Evolutionary conservation across 2,329 filamentous ascomycete species (phyloP).

Genomic region (Monosporascus sp.): DNA sequence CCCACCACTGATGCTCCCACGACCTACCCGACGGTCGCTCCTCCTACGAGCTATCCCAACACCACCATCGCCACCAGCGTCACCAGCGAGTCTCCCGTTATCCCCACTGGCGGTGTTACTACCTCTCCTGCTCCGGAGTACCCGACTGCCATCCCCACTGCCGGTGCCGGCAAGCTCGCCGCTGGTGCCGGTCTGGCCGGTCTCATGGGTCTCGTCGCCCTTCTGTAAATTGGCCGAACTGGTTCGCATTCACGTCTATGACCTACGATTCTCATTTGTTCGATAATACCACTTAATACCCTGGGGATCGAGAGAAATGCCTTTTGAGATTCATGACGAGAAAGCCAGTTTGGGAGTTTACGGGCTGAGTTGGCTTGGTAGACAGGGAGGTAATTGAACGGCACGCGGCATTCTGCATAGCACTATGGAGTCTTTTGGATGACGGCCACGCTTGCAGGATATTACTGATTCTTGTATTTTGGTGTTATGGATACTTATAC

Average conservation of each 20-base stretch:
- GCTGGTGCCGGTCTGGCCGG: slow-evolving; percentile 56
- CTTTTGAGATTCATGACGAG: slow-evolving; percentile 34
- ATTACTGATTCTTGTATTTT: slow-evolving; percentile 39
- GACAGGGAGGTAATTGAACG: slow-evolving; percentile 24
- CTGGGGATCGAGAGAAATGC: slow-evolving; percentile 29
- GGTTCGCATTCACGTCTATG: slow-evolving; percentile 26
- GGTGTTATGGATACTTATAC: slow-evolving; percentile 26
- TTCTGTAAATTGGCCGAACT: slow-evolving; percentile 48
- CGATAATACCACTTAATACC: slow-evolving; percentile 34
- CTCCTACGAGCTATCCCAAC: slow-evolving; percentile 9
- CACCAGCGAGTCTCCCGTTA: background rate
- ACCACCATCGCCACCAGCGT: slow-evolving; percentile 9
- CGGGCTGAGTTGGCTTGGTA: slow-evolving; percentile 22
- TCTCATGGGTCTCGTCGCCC: slow-evolving; percentile 55
- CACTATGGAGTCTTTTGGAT: slow-evolving; percentile 29
- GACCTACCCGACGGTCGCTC: background rate
- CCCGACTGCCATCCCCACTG: slow-evolving; percentile 40
- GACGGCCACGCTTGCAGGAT: slow-evolving; percentile 29
- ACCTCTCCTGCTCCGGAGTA: slow-evolving; percentile 16
- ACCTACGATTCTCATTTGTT: slow-evolving; percentile 37
- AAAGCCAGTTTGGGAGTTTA: slow-evolving; percentile 27
- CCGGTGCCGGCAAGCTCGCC: slow-evolving; percentile 52
- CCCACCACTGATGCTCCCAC: background rate
- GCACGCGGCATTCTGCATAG: slow-evolving; percentile 30
- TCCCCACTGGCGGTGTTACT: slow-evolving; percentile 9